Evolutionary conservation across 1,284 basidiomycete genomes (phyloP), one percentile per base, ranked within the genome.

Genomic region (Ceratobasidium papillatum): DNA sequence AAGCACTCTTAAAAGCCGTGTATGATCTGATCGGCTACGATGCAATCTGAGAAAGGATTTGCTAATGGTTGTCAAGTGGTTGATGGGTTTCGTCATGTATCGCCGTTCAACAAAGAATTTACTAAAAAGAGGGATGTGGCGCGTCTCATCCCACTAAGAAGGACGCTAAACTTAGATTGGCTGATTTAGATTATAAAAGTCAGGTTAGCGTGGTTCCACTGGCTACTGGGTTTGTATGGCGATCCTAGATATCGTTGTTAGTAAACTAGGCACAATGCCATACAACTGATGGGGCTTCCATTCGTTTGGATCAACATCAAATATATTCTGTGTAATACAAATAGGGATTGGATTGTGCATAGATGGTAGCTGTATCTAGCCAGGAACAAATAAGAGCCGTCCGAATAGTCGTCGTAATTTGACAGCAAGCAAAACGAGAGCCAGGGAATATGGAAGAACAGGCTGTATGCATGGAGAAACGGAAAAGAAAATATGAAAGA

Each of bases 391-490:
- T 17, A n/a, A 59, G 58, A n/a, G 4, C 4, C n/a, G 36, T 59
- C 58, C 58, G 58, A 41, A 59, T 25, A 58, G 17, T 41, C n/a
- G n/a, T 41, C 4, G n/a, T 59, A 11, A 41, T 59, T 59, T 59
- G 58, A 59, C 27, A 36, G 30, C 12, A 19, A 17, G 58, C 2
- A 17, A 54, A 30, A 54, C 17, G 19, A 41, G 22, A 47, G 12
- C 14, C 17, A 32, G 30, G n/a, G 8, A 27, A 45, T 63, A 30
- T 11, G 43, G n/a, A 47, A 17, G 8, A 63, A 32, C n/a, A 22
- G 41, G 19, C 12, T 63, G 19, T 47, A 63, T 63, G 61, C 61
- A 63, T 63, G 30, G 43, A 47, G 7, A 30, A 63, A 32, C 61
- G 4, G 25, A 17, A 47, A 63, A 41, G 25, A 27, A 63, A 43